phyloP scores from a whole-genome alignment of 768 basidiomycete species.

The Xerocomus potaroensis region DNA sequence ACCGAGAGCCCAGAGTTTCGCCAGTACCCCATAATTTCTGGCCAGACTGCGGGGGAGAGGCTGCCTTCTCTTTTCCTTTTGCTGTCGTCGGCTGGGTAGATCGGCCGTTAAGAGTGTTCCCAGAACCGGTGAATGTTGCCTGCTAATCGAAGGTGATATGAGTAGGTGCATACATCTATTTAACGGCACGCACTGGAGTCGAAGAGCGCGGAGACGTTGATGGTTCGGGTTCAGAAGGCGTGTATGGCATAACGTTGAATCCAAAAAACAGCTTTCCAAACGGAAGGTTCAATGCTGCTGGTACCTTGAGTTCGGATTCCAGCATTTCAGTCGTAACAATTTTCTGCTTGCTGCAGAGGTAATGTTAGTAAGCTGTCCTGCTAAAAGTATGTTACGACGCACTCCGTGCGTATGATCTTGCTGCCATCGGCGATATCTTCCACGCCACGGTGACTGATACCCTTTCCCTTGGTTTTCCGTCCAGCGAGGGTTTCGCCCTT shows the following conservation, averaged over 20 bases:
- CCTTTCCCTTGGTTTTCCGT: conserved; percentile 93
- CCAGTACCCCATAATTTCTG: conserved; percentile 44
- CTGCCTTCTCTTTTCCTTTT: conserved; percentile 53
- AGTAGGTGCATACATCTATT: background rate
- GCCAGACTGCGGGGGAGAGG: conserved; percentile 27
- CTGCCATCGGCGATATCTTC: conserved; percentile 77
- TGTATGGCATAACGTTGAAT: conserved; percentile 74
- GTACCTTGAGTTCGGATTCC: conserved; percentile 72
- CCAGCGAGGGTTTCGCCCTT: conserved; percentile 89
- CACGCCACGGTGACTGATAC: conserved; percentile 76
- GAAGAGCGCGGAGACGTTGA: conserved; percentile 28
- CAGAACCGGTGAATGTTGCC: conserved; percentile 60
- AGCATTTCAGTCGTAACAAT: conserved; percentile 80
- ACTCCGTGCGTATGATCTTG: conserved; percentile 92
- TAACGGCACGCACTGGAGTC: conserved; percentile 25
- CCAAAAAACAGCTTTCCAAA: conserved; percentile 97
- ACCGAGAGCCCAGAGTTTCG: conserved; percentile 44
- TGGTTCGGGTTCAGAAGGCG: conserved; percentile 39
- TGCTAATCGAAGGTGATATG: conserved; percentile 9
- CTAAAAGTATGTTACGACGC: conserved; percentile 30
- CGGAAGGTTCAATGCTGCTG: conserved; percentile 86
- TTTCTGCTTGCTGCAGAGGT: conserved; percentile 59
- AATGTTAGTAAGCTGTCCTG: conserved; percentile 7
- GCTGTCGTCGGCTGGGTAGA: conserved; percentile 33
- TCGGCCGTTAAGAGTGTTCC: conserved; percentile 62